Evolutionary conservation across 768 basidiomycete species (phyloP).

Genomic region (Russula earlei): DNA sequence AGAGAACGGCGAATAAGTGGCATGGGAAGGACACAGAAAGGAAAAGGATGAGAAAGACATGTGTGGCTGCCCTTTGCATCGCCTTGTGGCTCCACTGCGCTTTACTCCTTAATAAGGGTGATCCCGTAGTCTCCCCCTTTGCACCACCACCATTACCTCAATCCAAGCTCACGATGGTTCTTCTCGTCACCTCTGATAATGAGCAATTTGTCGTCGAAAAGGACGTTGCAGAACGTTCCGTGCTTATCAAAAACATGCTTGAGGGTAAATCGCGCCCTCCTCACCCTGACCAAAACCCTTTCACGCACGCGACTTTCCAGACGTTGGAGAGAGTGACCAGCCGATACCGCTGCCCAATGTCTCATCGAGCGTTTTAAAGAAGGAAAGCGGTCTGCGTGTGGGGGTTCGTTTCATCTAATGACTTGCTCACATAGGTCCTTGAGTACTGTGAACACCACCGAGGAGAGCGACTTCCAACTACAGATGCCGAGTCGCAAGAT

Average conservation of each 20-base stretch:
- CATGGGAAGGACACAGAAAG: slow-evolving; percentile 31
- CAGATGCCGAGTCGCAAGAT: slow-evolving; percentile 75
- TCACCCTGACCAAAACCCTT: slow-evolving; percentile 4
- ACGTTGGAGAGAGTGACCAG: slow-evolving; percentile 90
- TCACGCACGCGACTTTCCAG: slow-evolving; percentile 34
- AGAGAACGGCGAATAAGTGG: slow-evolving; percentile 42
- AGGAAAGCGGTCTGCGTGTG: slow-evolving; percentile 40
- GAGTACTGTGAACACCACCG: slow-evolving; percentile 99
- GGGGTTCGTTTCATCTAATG: background rate
- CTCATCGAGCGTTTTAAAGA: slow-evolving; percentile 85
- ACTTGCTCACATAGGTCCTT: slow-evolving; percentile 53
- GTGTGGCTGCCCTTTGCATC: too few species aligned
- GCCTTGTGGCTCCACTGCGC: too few species aligned
- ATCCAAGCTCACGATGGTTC: slow-evolving; percentile 49
- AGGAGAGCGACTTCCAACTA: slow-evolving; percentile 87
- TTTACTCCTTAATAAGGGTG: too few species aligned
- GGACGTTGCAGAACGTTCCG: slow-evolving; percentile 90
- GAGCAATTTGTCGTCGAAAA: slow-evolving; percentile 91
- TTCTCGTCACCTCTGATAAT: slow-evolving; percentile 89
- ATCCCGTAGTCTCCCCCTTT: background rate
- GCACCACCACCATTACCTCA: slow-evolving; percentile 5
- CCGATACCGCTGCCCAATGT: slow-evolving; percentile 94
- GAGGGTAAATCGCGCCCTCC: slow-evolving; percentile 50
- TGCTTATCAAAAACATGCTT: slow-evolving; percentile 99
- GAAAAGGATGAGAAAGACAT: slow-evolving; percentile 40